Percentiles rank a stretch among this genome's conserved stretches.
These are phyloP conservation scores for Phytophthora podocarpi DNA, from an alignment of 352 stramenopile genomes.

Conservation along the genomic window DNA sequence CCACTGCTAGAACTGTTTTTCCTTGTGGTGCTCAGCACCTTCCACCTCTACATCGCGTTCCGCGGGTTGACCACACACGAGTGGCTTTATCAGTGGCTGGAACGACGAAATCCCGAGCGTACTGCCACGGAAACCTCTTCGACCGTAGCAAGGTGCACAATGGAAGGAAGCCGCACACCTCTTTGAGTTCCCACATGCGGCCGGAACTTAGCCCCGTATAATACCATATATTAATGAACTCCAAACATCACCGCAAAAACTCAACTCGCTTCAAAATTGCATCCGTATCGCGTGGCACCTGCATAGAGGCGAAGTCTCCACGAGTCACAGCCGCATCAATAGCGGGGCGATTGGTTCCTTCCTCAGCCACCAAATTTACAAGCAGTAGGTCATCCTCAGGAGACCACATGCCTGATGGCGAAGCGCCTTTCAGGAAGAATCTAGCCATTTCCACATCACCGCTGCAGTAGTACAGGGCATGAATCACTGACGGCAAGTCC, in stretches of 20 bases:
- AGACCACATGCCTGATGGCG: conserved; percentile 47
- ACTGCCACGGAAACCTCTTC: neutral
- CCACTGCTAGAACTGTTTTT: conserved; percentile 62
- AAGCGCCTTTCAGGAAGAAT: conserved; percentile 42
- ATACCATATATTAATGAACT: conserved; percentile 10
- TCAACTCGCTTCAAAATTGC: conserved; percentile 59
- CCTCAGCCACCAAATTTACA: conserved; percentile 19
- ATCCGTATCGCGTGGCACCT: conserved; percentile 30
- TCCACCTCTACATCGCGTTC: conserved; percentile 69
- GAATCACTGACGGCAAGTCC: conserved; percentile 25
- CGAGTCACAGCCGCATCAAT: conserved; percentile 31
- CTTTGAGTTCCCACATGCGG: conserved; percentile 1
- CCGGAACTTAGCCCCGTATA: neutral
- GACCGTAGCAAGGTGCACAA: neutral
- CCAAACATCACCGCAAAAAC: conserved; percentile 65
- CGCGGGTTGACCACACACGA: conserved; percentile 59
- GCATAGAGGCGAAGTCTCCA: conserved; percentile 51
- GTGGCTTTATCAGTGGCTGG: conserved; percentile 55
- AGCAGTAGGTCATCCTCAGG: conserved; percentile 57
- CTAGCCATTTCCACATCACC: conserved; percentile 35
- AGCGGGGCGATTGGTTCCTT: conserved; percentile 18
- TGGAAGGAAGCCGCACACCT: conserved; percentile 7
- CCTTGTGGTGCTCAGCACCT: conserved; percentile 59
- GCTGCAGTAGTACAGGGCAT: conserved; percentile 54
- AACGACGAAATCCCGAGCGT: conserved; percentile 14